Evolutionary conservation across 2,329 filamentous ascomycete species (phyloP), one percentile per base, ranked within the genome.

Genomic region (Diaporthe destruens): DNA sequence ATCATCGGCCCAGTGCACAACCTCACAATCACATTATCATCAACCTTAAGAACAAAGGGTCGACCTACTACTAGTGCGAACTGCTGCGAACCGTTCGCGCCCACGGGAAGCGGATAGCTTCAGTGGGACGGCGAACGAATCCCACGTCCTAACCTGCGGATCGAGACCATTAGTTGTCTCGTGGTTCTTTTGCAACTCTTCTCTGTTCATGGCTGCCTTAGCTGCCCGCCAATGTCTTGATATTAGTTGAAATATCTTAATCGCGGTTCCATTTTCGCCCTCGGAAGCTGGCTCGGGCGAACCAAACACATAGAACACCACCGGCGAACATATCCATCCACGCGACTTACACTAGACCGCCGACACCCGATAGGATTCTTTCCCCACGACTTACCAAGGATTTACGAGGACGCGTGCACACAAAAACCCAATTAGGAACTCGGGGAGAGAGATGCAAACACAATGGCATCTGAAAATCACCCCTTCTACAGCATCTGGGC

Each of bases 401-500:
- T n/a, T 36, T 18, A 51, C 47, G 63, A 47, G 51, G 42, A 39
- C 25, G 47, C 55, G 42, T 42, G 36, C 47, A 61, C 51, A 55
- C 66, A 55, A 69, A 69, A 36, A 42, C 29, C 29, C 29, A 63
- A 36, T 69, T 71, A 53, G 72, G 42, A 8, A 25, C 55, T 44
- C 39, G 36, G 61, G 69, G 44, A 61, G 55, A 61, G 55, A 70
- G 54, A 89, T 88, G 87, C 84, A 78, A 84, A 78, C 81, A 82
- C 77, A 81, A 90, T 89, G 88, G 85, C 86, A 77, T 81, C 84
- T 77, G 81, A 81, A 78, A 82, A 85, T 77, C 84, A 85, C 79
- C 77, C 82, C 78, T 88, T 90, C 81, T 85, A 89, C 83, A 82
- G 85, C 83, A 83, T 90, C 79, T 87, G 89, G 84, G 85, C 87